phyloP scores from a whole-genome alignment of 345 rosid species.

The Camelina hispida region DNA sequence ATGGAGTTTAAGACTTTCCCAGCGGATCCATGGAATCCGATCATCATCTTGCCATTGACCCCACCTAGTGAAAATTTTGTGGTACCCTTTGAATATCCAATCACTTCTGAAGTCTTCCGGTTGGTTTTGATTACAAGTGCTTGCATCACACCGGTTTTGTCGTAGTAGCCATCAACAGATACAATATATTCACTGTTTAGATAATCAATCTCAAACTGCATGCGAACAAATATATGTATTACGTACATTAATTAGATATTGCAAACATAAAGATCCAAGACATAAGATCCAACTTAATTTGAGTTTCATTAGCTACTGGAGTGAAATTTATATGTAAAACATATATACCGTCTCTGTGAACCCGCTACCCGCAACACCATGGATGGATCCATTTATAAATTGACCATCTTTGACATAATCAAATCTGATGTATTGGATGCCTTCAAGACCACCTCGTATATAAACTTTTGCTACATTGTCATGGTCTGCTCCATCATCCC shows the following conservation, averaged over 20 bases:
- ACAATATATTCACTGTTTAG: conserved; percentile 23
- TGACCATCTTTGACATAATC: background rate
- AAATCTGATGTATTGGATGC: conserved; percentile 7
- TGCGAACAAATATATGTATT: background rate
- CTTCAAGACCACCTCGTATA: conserved; percentile 14
- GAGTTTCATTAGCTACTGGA: background rate
- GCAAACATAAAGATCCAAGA: background rate
- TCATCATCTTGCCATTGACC: conserved; percentile 21
- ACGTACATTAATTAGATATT: background rate
- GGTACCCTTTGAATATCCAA: conserved; percentile 35
- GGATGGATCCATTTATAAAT: background rate
- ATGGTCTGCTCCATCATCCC: conserved; percentile 9
- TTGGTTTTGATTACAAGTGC: conserved; percentile 35
- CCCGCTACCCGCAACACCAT: background rate
- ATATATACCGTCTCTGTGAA: conserved; percentile 28
- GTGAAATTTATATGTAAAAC: background rate
- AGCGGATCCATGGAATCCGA: conserved; percentile 36
- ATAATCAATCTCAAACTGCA: conserved; percentile 37
- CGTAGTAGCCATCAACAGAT: conserved; percentile 32
- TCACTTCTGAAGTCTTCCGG: conserved; percentile 16
- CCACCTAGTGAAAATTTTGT: conserved; percentile 32
- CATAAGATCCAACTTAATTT: background rate
- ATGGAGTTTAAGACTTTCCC: conserved; percentile 13
- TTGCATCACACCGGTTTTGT: conserved; percentile 36
- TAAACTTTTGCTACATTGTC: background rate